Conservation (phyloP, 805 yeast genomes). For the Vanderwaltozyma polyspora region DNA sequence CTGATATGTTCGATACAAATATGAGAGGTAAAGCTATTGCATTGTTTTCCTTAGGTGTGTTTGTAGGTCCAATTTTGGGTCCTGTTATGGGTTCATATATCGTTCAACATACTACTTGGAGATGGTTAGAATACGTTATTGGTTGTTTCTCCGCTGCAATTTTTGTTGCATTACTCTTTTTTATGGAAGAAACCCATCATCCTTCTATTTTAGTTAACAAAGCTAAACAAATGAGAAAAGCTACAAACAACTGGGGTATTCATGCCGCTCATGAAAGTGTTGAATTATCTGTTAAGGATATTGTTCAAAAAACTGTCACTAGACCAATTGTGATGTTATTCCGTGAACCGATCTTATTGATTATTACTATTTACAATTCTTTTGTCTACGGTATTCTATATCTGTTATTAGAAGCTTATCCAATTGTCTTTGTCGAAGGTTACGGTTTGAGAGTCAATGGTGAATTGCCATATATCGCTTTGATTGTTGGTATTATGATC, state of each 20-base stretch:
- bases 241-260: constrained; percentile 75
- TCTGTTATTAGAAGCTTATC: constrained; percentile 63
- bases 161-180: constrained; percentile 27
- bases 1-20: constrained; percentile 61
- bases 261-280: constrained; percentile 66
- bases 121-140: constrained; percentile 66
- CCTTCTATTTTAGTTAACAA: constrained; percentile 53
- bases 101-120: constrained; percentile 57
- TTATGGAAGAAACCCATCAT: constrained; percentile 57
- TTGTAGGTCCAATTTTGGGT: constrained; percentile 70
- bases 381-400: constrained; percentile 74
- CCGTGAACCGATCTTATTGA: constrained; percentile 62
- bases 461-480: constrained; percentile 69
- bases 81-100: constrained; percentile 70
- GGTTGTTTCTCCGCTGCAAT: constrained; percentile 45
- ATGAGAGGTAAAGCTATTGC: constrained; percentile 69
- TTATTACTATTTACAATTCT: constrained; percentile 59
- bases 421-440: constrained; percentile 52
- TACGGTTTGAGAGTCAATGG: constrained; percentile 42
- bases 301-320: constrained; percentile 49
- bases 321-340: constrained; percentile 61
- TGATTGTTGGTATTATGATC: constrained; percentile 55
- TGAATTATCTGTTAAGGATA: constrained; percentile 43
- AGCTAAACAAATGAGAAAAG: constrained; percentile 49
- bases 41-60: constrained; percentile 60